phyloP scores from a whole-genome alignment of 345 rosid genomes.

The Populus nigra region DNA sequence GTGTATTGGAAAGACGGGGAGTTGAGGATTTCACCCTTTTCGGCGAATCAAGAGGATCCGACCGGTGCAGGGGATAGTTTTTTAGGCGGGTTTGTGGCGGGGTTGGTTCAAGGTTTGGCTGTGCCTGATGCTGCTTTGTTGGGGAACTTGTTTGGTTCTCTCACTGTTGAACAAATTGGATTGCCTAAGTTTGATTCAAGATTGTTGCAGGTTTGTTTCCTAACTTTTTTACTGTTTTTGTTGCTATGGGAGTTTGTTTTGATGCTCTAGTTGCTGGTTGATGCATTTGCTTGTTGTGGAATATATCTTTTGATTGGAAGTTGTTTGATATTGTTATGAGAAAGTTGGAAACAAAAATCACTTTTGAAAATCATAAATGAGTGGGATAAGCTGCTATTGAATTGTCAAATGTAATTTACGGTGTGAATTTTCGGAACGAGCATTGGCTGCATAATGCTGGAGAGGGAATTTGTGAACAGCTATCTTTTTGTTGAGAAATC shows the following conservation, averaged over 20 bases:
- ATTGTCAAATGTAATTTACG: neutral
- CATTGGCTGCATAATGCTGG: neutral
- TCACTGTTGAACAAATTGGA: slow-evolving; percentile 90
- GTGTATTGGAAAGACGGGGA: slow-evolving; percentile 58
- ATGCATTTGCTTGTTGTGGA: neutral
- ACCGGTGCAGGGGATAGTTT: slow-evolving; percentile 98
- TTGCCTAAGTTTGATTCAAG: slow-evolving; percentile 62
- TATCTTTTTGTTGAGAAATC: neutral
- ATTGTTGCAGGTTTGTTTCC: slow-evolving; percentile 62
- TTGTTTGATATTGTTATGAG: neutral
- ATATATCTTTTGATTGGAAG: neutral
- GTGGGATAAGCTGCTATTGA: neutral
- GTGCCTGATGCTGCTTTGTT: slow-evolving; percentile 89
- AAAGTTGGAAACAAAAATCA: neutral
- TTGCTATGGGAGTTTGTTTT: neutral
- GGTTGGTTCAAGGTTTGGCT: slow-evolving; percentile 71
- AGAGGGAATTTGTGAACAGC: neutral
- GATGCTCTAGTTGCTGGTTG: neutral
- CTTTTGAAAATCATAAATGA: neutral
- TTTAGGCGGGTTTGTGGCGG: slow-evolving; percentile 75
- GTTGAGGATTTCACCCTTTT: slow-evolving; percentile 51
- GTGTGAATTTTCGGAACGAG: neutral
- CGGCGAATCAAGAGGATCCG: slow-evolving; percentile 79
- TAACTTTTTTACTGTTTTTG: neutral
- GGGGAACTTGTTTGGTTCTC: slow-evolving; percentile 84